Evolutionary conservation across 2,329 filamentous ascomycete genomes (phyloP).

Genomic region (Exserohilum rostratum): DNA sequence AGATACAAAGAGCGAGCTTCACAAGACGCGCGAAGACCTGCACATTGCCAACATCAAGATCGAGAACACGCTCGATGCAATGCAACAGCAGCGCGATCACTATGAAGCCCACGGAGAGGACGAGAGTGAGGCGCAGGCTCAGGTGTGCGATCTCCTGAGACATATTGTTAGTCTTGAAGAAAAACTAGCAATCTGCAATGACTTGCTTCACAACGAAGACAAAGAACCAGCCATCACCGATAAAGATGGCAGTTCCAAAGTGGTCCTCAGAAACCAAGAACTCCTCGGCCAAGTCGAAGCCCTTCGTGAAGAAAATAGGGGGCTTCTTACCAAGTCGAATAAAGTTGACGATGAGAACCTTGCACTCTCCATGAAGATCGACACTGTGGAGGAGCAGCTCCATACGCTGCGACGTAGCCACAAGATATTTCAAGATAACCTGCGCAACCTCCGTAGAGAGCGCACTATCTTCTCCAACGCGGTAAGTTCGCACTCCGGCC

Average conservation of each 20-base stretch:
- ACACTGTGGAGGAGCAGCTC: background rate
- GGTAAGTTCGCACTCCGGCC: background rate
- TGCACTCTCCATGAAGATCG: background rate
- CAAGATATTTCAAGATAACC: background rate
- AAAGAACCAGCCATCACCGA: background rate
- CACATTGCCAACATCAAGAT: background rate
- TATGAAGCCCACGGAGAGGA: background rate
- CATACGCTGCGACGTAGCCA: background rate
- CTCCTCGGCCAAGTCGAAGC: background rate
- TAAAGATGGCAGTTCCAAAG: background rate
- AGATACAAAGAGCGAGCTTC: background rate
- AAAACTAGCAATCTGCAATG: background rate
- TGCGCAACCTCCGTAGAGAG: background rate
- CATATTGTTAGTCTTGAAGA: background rate
- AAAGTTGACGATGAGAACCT: background rate
- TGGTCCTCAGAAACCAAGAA: background rate
- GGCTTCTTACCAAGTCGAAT: background rate
- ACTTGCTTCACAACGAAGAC: background rate
- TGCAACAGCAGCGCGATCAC: background rate
- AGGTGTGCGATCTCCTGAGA: background rate
- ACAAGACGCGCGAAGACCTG: background rate
- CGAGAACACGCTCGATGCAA: background rate
- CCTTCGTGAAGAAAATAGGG: background rate
- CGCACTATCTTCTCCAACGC: background rate
- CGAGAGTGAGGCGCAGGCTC: background rate